phyloP scores from a whole-genome alignment of 192 early-diverging fungal species.

The Backusella circina region DNA sequence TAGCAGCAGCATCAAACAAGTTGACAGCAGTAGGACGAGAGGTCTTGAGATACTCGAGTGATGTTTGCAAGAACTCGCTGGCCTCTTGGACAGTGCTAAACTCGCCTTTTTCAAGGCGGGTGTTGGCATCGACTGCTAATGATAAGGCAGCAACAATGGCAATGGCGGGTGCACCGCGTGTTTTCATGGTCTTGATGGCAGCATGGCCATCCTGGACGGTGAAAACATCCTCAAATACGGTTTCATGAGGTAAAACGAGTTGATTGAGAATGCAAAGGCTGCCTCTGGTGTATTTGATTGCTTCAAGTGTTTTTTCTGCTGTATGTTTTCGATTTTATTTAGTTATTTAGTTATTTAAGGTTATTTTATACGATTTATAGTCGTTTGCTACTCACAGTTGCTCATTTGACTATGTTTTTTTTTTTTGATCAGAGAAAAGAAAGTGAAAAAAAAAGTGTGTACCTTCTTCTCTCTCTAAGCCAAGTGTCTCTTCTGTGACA shows the following conservation, averaged over 20 bases:
- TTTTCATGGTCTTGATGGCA: slow-evolving; percentile 93
- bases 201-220: slow-evolving; percentile 71
- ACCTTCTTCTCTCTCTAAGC: too few relatives aligned
- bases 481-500: too few relatives aligned
- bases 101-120: slow-evolving; percentile 14
- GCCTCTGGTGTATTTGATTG: slow-evolving; percentile 50
- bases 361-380: too few relatives aligned
- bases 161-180: slow-evolving; percentile 91
- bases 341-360: too few relatives aligned
- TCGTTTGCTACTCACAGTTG: background rate
- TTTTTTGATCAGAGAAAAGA: too few relatives aligned
- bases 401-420: too few relatives aligned
- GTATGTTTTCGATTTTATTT: background rate
- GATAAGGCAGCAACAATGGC: slow-evolving; percentile 93
- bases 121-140: slow-evolving; percentile 74
- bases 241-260: slow-evolving; percentile 83
- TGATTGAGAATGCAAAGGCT: slow-evolving; percentile 85
- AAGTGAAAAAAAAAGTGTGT: too few relatives aligned
- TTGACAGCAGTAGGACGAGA: slow-evolving; percentile 97
- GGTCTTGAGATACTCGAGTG: slow-evolving; percentile 78
- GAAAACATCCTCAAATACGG: slow-evolving; percentile 67
- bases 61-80: slow-evolving; percentile 45
- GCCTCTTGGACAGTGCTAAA: slow-evolving; percentile 39
- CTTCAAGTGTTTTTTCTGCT: slow-evolving; percentile 38
- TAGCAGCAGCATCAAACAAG: slow-evolving; percentile 82